These are phyloP conservation scores for Cryptosporidium ubiquitum DNA, from an alignment of 169 alveolate species.

Conservation along the genomic window DNA sequence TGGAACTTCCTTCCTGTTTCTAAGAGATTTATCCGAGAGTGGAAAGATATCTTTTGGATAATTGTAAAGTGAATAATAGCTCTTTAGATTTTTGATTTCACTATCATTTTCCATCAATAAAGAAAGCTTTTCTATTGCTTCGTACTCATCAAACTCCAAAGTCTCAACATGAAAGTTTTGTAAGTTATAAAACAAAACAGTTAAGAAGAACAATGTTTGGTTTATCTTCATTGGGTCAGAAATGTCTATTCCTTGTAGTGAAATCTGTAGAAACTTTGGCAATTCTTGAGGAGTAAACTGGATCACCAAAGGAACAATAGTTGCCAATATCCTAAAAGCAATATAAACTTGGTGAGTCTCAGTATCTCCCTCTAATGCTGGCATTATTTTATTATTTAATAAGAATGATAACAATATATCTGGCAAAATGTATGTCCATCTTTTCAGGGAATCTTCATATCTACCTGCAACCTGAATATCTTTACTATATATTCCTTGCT, in stretches of 20 bases:
- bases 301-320: conserved; percentile 42
- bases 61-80: conserved; percentile 23
- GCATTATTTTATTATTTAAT: conserved; percentile 40
- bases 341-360: conserved; percentile 61
- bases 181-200: conserved; percentile 28
- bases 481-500: conserved; percentile 68
- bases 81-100: not conserved
- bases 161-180: conserved; percentile 3
- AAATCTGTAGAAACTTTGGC: conserved; percentile 28
- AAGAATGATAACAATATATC: conserved; percentile 25
- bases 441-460: conserved; percentile 53
- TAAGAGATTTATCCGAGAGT: conserved; percentile 23
- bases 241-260: conserved; percentile 69
- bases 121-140: not conserved
- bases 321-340: conserved; percentile 58
- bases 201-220: conserved; percentile 35
- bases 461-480: conserved; percentile 49
- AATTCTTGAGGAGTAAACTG: conserved; percentile 57
- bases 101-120: not conserved
- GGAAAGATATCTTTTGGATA: conserved; percentile 13
- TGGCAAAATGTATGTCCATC: conserved; percentile 69
- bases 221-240: conserved; percentile 64
- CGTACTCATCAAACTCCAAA: conserved; percentile 19
- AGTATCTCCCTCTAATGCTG: conserved; percentile 48
- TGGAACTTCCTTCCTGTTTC: conserved; percentile 12